phyloP scores from a whole-genome alignment of 768 basidiomycete genomes.

The Lyophyllum decastes region DNA sequence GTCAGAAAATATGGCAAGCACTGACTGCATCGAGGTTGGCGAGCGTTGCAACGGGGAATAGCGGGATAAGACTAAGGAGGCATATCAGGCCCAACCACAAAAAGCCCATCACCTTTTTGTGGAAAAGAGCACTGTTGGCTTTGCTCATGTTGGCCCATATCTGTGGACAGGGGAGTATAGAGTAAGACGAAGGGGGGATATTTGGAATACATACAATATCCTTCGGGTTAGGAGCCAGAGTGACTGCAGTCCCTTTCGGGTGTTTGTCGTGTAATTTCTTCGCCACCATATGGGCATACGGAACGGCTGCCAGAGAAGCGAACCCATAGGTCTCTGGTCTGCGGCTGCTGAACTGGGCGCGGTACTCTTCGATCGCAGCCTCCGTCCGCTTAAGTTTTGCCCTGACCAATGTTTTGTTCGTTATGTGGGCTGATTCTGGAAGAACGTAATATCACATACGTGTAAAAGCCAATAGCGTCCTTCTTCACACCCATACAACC shows the following conservation, averaged over 20 bases:
- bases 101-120: constrained; percentile 65
- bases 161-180: constrained; percentile 31
- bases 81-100: constrained; percentile 73
- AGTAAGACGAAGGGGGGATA: neutral
- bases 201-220: constrained; percentile 61
- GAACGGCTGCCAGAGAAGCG: constrained; percentile 82
- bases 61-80: constrained; percentile 90
- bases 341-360: constrained; percentile 64
- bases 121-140: constrained; percentile 60
- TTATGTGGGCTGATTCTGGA: neutral
- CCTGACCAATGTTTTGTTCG: constrained; percentile 7
- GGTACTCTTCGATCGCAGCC: constrained; percentile 66
- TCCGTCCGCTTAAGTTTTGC: constrained; percentile 66
- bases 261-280: constrained; percentile 63
- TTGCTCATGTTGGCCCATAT: constrained; percentile 89
- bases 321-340: constrained; percentile 89
- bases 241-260: constrained; percentile 67
- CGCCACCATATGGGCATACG: constrained; percentile 84
- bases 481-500: constrained; percentile 80
- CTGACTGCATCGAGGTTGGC: constrained; percentile 84
- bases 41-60: constrained; percentile 84
- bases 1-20: neutral
- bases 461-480: constrained; percentile 93
- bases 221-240: constrained; percentile 84
- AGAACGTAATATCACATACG: constrained; percentile 37